Evolutionary conservation across 1,284 basidiomycete genomes (phyloP).

Genomic region (Heterobasidion annosum): DNA sequence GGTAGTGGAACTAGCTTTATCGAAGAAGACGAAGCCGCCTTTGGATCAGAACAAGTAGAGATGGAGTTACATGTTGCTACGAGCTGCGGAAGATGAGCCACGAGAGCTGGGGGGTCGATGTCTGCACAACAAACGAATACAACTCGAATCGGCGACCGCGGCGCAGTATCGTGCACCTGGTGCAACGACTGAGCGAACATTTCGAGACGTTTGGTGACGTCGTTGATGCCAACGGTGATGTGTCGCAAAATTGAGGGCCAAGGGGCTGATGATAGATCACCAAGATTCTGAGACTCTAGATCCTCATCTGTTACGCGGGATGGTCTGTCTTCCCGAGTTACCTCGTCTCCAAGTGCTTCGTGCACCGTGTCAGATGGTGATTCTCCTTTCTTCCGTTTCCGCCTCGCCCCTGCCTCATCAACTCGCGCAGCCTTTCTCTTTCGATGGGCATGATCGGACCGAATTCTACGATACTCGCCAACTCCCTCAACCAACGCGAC

Average conservation of each 20-base stretch:
- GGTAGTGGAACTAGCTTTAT: constrained; percentile 66
- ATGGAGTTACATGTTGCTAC: constrained; percentile 64
- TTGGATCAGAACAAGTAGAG: too few species aligned
- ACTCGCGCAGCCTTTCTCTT: constrained; percentile 19
- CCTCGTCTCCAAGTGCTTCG: too few species aligned
- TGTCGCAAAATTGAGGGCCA: constrained; percentile 39
- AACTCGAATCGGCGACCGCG: constrained; percentile 21
- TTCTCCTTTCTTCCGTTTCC: constrained; percentile 2
- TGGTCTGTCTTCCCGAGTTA: neutral
- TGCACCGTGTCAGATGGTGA: too few species aligned
- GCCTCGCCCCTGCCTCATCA: constrained; percentile 8
- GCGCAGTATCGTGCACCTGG: constrained; percentile 14
- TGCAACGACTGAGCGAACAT: constrained; percentile 32
- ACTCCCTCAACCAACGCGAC: constrained; percentile 41
- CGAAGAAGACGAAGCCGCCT: constrained; percentile 6
- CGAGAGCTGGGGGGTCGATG: constrained; percentile 59
- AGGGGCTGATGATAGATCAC: constrained; percentile 1
- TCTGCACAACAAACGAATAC: constrained; percentile 69
- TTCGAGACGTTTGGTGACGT: constrained; percentile 73
- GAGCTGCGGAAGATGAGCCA: constrained; percentile 66
- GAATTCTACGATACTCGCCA: constrained; percentile 29
- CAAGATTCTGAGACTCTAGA: neutral
- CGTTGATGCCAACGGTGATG: constrained; percentile 68
- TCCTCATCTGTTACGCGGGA: neutral
- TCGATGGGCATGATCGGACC: constrained; percentile 21